Evolutionary conservation across 192 early-diverging fungal species (phyloP), one percentile per base, ranked within the genome.

Genomic region (Coemansia sp.): DNA sequence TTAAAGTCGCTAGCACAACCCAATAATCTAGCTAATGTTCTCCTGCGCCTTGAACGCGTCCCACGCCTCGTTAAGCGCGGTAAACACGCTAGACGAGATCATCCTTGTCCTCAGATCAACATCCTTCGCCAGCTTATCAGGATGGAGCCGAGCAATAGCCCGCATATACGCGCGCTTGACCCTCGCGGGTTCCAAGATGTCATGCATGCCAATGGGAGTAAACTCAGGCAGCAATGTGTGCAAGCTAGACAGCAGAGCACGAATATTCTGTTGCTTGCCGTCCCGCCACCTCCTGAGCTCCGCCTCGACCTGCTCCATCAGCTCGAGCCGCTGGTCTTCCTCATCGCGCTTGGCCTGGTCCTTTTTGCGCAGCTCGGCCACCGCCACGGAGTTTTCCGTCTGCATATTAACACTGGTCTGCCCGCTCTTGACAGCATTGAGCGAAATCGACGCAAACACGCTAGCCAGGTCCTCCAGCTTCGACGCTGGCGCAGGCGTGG

Each of bases 161-260:
- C 88, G 87, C 89, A 97, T 94, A 71, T 99, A 99, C 60, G 79
- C 86, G 33, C 95, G 83, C 84, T 99, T 99, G 53, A 95, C 94
- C 72, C 94, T 91, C 43, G 79, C 72, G 0, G 94, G 89, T 50
- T 90, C 86, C 18, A 99, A 86, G 59, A 99, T 82, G 66, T 97
- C 93, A 56, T 88, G 86, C 75, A 99, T 86, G 14, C 88, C 89
- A 21, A 94, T 88, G 1, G 85, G 74, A 61, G 86, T 88, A 87
- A 92, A 94, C n/a, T 89, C 90, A 5, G 86, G 81, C 90, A 95
- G 90, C 33, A 99, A 77, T 3, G 93, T 85, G 8, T 78, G 82
- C 26, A 97, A 77, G 12, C 89, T 90, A 3, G 90, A 89, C 21
- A 99, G 68, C 33, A 99, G 83, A 6, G 95, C 94, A 48, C 96